These are phyloP conservation scores for Iberis pinnata DNA, from an alignment of 345 rosid genomes.

Conservation along the genomic window DNA sequence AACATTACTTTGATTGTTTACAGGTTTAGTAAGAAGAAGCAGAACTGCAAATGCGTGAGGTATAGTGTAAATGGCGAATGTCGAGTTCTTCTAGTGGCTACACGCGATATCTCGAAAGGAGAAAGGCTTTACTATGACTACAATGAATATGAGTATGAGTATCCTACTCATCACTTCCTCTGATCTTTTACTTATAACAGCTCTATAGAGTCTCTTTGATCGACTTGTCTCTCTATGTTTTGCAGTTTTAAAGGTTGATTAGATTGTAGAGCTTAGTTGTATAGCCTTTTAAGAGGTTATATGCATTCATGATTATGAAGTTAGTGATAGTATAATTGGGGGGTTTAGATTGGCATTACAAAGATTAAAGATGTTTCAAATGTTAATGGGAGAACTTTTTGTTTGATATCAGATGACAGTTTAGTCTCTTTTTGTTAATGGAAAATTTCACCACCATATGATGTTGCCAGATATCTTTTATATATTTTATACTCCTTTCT, in stretches of 20 bases:
- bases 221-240: background rate
- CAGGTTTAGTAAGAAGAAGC: slow-evolving; percentile 89
- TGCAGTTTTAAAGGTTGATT: slow-evolving; percentile 20
- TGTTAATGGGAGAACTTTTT: slow-evolving; percentile 3
- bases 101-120: slow-evolving; percentile 70
- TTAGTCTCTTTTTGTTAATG: no score
- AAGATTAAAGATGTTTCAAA: background rate
- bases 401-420: slow-evolving; percentile 3
- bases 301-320: slow-evolving; percentile 9
- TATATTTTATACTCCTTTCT: no score
- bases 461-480: no score
- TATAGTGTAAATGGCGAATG: slow-evolving; percentile 73
- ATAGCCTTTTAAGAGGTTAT: slow-evolving; percentile 18
- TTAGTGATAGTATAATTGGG: slow-evolving; percentile 10
- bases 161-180: slow-evolving; percentile 86
- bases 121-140: slow-evolving; percentile 94
- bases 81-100: slow-evolving; percentile 81
- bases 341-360: slow-evolving; percentile 1
- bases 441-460: no score
- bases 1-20: slow-evolving; percentile 24
- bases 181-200: slow-evolving; percentile 28
- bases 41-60: slow-evolving; percentile 93
- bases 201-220: slow-evolving; percentile 10
- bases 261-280: slow-evolving; percentile 12
- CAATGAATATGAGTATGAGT: slow-evolving; percentile 87